Base-by-base conservation (phyloP, 257 asterid species). In the Jaltomata sinuosa region DNA sequence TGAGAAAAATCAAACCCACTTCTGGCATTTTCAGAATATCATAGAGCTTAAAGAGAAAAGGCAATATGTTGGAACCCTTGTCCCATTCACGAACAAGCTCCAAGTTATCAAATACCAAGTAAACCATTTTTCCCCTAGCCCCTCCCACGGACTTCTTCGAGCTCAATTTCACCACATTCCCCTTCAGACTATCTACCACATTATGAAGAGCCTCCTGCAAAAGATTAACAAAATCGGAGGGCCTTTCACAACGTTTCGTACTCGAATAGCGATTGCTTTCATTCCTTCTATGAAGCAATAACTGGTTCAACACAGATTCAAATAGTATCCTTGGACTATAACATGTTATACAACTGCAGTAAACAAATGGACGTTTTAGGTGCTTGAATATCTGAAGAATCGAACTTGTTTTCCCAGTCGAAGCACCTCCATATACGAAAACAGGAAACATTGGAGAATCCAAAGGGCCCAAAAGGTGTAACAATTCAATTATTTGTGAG, bases 281-380 rank as follows among this genome's bases (percentile, higher is more conserved):
- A 69, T 84, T 85, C 90, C 89, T 94, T 93, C 93, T 89, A 86
- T 93, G 98, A 86, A 95, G 96, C 88, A 90, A 87, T 74, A 95
- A 87, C 91, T 97, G 99, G 89, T 95, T 92, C 92, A 97, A 88
- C 80, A 97, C 84, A 81, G 98, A 95, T 84, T 95, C 98, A 59
- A 94, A 97, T 85, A 97, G 84, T 84, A 95, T 87, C 85, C 98
- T 89, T 15, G 97, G 95, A 85, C 79, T 93, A 88, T 94, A 93
- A 82, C 98, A 94, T 19, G 93, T 91, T 78, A 94, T 82, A 61
- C 93, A 95, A 84, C 99, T 97, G 62, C 90, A 81, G 83, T 97
- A 97, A 80, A 88, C 85, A 83, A 95, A 92, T 0, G 98, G 99
- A 36, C 98, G 97, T 5, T 90, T 91, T 88, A 97, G 40, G 83